A percentile compares a stretch with the other conserved stretches of the same genome.
Evolutionary conservation across 1,284 basidiomycete genomes (phyloP).

Genomic region (Cryptococcus jaspeensis): DNA sequence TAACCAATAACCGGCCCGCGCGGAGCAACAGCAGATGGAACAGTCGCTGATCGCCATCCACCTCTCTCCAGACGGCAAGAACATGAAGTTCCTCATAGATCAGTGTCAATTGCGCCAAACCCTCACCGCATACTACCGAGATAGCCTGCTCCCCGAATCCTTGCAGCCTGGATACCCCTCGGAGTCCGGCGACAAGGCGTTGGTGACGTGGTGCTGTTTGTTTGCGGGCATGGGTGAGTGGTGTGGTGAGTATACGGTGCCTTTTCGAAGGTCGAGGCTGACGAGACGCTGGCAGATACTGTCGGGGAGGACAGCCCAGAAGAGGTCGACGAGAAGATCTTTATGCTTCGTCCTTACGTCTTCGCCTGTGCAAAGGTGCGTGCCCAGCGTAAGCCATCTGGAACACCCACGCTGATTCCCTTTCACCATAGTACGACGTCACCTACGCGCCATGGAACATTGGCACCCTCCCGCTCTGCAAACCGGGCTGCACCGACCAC

Average conservation of each 20-base stretch:
- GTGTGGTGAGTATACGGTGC: background rate
- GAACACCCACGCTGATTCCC: background rate
- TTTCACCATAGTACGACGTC: slow-evolving; percentile 49
- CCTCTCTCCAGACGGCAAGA: slow-evolving; percentile 52
- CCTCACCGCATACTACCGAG: slow-evolving; percentile 45
- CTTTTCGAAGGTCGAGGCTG: background rate
- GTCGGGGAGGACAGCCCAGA: slow-evolving; percentile 39
- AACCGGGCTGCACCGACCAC: slow-evolving; percentile 24
- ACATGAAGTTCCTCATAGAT: slow-evolving; percentile 44
- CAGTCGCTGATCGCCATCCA: background rate
- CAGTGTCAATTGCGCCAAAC: slow-evolving; percentile 44
- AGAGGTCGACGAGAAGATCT: slow-evolving; percentile 56
- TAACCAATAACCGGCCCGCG: too few species aligned
- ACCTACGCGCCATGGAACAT: slow-evolving; percentile 54
- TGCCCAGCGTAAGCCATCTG: background rate
- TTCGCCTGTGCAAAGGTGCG: slow-evolving; percentile 55
- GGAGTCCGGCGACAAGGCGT: slow-evolving; percentile 44
- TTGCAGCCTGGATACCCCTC: slow-evolving; percentile 50
- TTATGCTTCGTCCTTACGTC: slow-evolving; percentile 56
- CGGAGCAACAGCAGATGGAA: background rate
- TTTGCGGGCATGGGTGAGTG: slow-evolving; percentile 37
- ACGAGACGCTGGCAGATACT: background rate
- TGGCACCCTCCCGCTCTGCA: slow-evolving; percentile 44
- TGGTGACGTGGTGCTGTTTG: slow-evolving; percentile 39
- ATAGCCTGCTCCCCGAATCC: slow-evolving; percentile 47